Evolutionary conservation across 1,284 basidiomycete species (phyloP), one percentile per base, ranked within the genome.

Genomic region (Rhizoctonia solani): DNA sequence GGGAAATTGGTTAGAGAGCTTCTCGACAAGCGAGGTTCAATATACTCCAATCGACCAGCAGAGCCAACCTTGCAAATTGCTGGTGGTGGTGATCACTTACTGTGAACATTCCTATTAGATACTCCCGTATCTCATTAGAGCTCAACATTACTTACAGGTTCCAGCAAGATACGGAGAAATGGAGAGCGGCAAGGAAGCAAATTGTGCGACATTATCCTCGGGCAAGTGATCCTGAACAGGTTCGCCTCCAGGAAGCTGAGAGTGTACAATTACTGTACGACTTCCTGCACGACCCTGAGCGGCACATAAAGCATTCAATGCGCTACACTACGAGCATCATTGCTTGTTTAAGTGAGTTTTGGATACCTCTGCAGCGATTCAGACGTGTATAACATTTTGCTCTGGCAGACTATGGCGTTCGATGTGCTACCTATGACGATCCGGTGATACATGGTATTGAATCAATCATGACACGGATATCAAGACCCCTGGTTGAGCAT

Each of bases 1-100:
- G 65, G 65, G 13, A 41, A 23, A 16, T 39, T 67, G 4, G 65
- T 67, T 11, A n/a, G 41, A n/a, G 30, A 56, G n/a, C 37, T 67
- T 21, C 30, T 67, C 11, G 65, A 67, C 32, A 67, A 67, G 34
- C 34, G 54, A 32, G 65, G 65, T 11, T 11, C 54, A 27, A 49
- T 67, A 9, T 67, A 67, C 25, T 67, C 56, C 3, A 29, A 29
- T 29, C 11, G 56, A 14, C 56, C 56, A 2, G 29, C 19, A 5
- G 25, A 59, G n/a, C 11, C 37, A 8, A 29, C 44, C 11, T 23
- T 25, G 1, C 25, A 46, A 44, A 59, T 59, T 13, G 44, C 44
- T 14, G 54, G 32, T 19, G 41, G 49, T 6, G 56, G 44, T 1
- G 42, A 46, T 6, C 34, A 46, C 19, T n/a, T 47, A 21, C n/a